Evolutionary conservation across 2,329 filamentous ascomycete species (phyloP), one percentile per base, ranked within the genome.

Genomic region (Cladosporium sp.): DNA sequence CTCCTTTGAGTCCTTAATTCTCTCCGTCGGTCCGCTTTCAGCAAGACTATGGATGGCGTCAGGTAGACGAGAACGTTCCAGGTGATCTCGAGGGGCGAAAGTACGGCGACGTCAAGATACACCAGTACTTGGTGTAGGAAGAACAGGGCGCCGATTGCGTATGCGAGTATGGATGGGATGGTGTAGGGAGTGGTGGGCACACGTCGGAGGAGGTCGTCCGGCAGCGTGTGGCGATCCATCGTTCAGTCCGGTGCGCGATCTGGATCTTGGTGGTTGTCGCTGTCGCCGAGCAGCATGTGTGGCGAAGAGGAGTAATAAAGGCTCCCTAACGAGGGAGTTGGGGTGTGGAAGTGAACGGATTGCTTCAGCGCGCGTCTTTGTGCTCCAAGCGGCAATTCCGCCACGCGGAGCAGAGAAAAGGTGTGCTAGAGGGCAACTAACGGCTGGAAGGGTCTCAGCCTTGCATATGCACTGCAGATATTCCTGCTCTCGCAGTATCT

Each of bases 61-160:
- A 82, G 50, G 61, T 78, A 77, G 56, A 90, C 80, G 28, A 87
- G 60, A 24, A 71, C 70, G 72, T 88, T 82, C 86, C 87, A 89
- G 36, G 84, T 66, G 53, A 85, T 68, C 63, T 79, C 75, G 58
- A 75, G 68, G 65, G 79, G 65, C 62, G 73, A 69, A 4, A 78
- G 64, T 20, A 75, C 52, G 3, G 68, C 59, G 37, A 66, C 47
- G 57, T 70, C 64, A 54, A 71, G 62, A 57, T 68, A 66, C 32
- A 62, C 59, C 22, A 70, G 57, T 3, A 65, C 40, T 40, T 66
- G 65, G 60, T 73, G 68, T 40, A 74, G 47, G 19, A 68, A 55
- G 65, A 69, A 70, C 24, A 70, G 36, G 19, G 66, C 20, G 9
- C 68, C 59, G 36, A 69, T 59, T 7, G 61, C 65, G 55, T 63